Evolutionary conservation across 2,329 filamentous ascomycete species (phyloP).

Genomic region (Botrytis fragariae): DNA sequence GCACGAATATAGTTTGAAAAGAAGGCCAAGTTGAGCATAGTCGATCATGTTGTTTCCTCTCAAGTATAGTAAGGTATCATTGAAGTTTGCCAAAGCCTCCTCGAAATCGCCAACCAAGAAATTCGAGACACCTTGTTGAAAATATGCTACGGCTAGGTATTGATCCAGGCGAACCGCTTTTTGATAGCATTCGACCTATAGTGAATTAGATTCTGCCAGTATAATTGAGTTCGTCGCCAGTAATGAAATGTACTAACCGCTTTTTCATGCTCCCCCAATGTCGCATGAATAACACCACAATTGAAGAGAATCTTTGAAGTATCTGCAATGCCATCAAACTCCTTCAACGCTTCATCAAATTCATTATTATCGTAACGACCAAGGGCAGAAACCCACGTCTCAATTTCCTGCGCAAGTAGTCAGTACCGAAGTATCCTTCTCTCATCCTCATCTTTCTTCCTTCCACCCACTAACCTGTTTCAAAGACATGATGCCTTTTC

Average conservation of each 20-base stretch:
- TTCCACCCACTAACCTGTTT: conserved; percentile 41
- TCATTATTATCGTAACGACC: conserved; percentile 95
- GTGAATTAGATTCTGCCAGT: conserved; percentile 20
- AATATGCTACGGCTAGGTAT: conserved; percentile 96
- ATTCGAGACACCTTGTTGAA: conserved; percentile 97
- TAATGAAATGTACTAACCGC: conserved; percentile 61
- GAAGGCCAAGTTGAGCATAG: conserved; percentile 90
- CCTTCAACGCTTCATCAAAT: conserved; percentile 81
- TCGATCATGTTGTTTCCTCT: conserved; percentile 97
- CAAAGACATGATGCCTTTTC: conserved; percentile 41
- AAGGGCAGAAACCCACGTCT: conserved; percentile 94
- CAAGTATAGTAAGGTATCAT: conserved; percentile 92
- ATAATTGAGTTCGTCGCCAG: neutral
- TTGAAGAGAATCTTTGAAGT: conserved; percentile 99
- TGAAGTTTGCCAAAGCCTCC: conserved; percentile 96
- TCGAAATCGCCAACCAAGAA: conserved; percentile 97
- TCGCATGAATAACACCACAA: conserved; percentile 95
- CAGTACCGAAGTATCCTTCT: conserved; percentile 9
- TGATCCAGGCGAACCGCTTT: conserved; percentile 85
- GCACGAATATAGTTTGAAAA: conserved; percentile 96
- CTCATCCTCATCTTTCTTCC: neutral
- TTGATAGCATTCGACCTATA: conserved; percentile 90
- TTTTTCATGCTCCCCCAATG: conserved; percentile 90
- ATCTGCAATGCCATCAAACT: conserved; percentile 85
- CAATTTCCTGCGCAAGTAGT: conserved; percentile 69